Evolutionary conservation across 495 filamentous ascomycete species (phyloP).

Genomic region (Tuber calosporum): DNA sequence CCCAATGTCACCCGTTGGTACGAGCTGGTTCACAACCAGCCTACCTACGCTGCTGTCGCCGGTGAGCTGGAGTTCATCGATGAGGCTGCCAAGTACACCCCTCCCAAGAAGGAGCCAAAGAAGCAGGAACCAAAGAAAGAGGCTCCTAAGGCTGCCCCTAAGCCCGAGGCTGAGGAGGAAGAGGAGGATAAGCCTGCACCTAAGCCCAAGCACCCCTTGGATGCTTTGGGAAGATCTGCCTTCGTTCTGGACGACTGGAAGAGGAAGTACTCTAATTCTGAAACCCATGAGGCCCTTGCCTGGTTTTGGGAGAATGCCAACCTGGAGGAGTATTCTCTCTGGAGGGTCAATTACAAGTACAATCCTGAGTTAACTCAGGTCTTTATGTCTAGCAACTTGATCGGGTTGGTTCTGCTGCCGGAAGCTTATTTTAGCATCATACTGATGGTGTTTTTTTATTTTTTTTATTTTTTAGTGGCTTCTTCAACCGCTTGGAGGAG

Average conservation of each 20-base stretch:
- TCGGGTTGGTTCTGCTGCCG: constrained; percentile 48
- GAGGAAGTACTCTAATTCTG: constrained; percentile 95
- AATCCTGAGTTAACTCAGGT: constrained; percentile 91
- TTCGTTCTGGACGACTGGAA: constrained; percentile 94
- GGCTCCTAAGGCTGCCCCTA: constrained; percentile 52
- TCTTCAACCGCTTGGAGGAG: constrained; percentile 93
- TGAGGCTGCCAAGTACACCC: constrained; percentile 71
- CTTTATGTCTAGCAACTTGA: constrained; percentile 98
- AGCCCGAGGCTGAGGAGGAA: constrained; percentile 56
- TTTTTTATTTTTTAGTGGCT: too few relatives aligned
- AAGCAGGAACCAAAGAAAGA: constrained; percentile 59
- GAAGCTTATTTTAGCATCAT: background rate
- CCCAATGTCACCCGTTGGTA: constrained; percentile 89
- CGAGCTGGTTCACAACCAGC: constrained; percentile 84
- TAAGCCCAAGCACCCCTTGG: constrained; percentile 95
- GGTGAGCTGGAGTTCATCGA: constrained; percentile 69
- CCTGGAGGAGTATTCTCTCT: constrained; percentile 89
- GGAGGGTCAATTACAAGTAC: constrained; percentile 92
- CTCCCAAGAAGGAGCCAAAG: constrained; percentile 78
- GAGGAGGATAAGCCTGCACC: constrained; percentile 63
- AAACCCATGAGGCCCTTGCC: constrained; percentile 77
- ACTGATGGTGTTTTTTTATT: background rate
- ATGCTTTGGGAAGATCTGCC: constrained; percentile 70
- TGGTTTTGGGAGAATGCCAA: constrained; percentile 98
- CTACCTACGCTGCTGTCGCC: constrained; percentile 73